Conservation (phyloP, 495 filamentous ascomycete genomes). For the Antarctomyces pellizariae region DNA sequence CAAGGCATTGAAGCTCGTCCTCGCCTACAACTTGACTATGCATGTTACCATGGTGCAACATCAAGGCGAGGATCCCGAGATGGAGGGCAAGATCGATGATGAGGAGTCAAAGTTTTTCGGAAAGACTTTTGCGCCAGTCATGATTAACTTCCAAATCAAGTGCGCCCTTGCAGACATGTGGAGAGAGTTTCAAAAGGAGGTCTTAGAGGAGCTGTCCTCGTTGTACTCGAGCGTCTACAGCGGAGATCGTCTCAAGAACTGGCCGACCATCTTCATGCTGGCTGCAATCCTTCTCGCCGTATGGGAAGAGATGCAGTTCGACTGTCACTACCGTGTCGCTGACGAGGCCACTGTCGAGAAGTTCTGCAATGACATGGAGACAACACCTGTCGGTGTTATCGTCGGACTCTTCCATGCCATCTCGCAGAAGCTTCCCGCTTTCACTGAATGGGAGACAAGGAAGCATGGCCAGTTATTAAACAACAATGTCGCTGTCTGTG, state of each 20-base stretch:
- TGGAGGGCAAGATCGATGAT: conserved; percentile 60
- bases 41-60: conserved; percentile 86
- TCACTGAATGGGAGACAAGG: conserved; percentile 74
- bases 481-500: conserved; percentile 74
- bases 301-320: conserved; percentile 96
- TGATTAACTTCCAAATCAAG: conserved; percentile 98
- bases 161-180: conserved; percentile 85
- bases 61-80: conserved; percentile 49
- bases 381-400: conserved; percentile 78
- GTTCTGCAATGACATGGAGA: conserved; percentile 90
- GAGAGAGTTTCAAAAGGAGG: conserved; percentile 85
- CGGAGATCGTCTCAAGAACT: conserved; percentile 84
- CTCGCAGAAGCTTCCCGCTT: conserved; percentile 74
- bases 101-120: conserved; percentile 58
- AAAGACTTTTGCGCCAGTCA: conserved; percentile 75
- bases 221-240: conserved; percentile 87
- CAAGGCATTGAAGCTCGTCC: conserved; percentile 73
- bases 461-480: conserved; percentile 70
- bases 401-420: conserved; percentile 89
- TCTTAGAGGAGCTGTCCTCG: conserved; percentile 69
- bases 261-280: conserved; percentile 91
- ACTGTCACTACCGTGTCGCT: conserved; percentile 76
- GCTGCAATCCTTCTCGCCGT: conserved; percentile 74
- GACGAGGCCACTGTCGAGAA: conserved; percentile 64
- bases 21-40: conserved; percentile 80